These are phyloP conservation scores for Saxophila tyrrhenica DNA, from an alignment of 495 filamentous ascomycete species.

Conservation along the genomic window DNA sequence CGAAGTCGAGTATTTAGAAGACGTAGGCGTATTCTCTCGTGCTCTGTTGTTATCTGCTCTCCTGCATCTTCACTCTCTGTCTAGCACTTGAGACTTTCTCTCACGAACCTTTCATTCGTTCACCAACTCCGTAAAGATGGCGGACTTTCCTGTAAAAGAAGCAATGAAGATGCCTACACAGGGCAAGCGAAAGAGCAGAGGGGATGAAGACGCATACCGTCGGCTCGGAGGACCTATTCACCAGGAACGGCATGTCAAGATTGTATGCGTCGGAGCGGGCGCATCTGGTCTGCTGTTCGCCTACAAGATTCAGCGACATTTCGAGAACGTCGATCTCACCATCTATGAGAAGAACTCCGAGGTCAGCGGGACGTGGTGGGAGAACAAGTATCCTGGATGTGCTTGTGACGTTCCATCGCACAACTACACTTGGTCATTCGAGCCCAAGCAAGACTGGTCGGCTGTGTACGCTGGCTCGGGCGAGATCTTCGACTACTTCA, in stretches of 20 bases:
- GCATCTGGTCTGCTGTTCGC: constrained; percentile 25
- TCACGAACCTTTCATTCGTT: no score
- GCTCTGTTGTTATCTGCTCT: background rate
- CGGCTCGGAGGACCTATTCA: constrained; percentile 10
- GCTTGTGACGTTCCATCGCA: constrained; percentile 29
- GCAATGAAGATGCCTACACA: constrained; percentile 2
- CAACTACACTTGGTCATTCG: constrained; percentile 27
- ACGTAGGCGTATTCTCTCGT: background rate
- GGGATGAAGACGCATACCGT: constrained; percentile 10
- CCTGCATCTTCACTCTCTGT: background rate
- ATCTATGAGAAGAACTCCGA: constrained; percentile 30
- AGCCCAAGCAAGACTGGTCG: constrained; percentile 30
- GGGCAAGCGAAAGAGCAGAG: constrained; percentile 9
- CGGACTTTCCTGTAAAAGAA: constrained; percentile 7
- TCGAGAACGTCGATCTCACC: constrained; percentile 19
- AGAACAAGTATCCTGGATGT: constrained; percentile 28
- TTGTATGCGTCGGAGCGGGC: constrained; percentile 21
- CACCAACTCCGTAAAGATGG: constrained; percentile 1
- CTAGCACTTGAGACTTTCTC: background rate
- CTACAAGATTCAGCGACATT: constrained; percentile 28
- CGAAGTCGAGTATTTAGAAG: background rate
- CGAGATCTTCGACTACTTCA: constrained; percentile 30
- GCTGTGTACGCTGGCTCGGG: constrained; percentile 25
- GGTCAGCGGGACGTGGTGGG: constrained; percentile 26
- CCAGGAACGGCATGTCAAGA: constrained; percentile 11